These are phyloP conservation scores for Globisporangium heterothallicum DNA, from an alignment of 352 stramenopile genomes.

Conservation along the genomic window DNA sequence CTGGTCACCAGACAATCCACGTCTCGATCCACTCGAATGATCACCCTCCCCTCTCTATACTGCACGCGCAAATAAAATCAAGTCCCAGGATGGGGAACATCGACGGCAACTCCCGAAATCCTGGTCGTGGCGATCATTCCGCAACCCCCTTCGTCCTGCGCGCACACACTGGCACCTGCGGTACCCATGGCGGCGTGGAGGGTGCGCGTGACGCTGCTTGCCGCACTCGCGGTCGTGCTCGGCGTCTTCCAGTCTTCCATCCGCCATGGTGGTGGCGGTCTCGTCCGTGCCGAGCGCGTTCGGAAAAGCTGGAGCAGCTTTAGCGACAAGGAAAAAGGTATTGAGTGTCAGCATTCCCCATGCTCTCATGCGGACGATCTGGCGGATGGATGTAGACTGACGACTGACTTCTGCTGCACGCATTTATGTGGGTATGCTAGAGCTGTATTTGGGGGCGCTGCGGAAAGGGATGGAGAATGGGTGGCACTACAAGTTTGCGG, in stretches of 20 bases:
- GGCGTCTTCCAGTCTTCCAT: background rate
- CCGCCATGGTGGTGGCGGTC: background rate
- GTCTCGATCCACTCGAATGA: too few species aligned
- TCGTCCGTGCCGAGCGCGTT: background rate
- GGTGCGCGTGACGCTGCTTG: background rate
- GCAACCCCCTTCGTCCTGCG: too few species aligned
- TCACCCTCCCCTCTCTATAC: too few species aligned
- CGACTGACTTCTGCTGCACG: background rate
- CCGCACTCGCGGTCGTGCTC: background rate
- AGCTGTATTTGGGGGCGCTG: background rate
- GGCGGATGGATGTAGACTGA: background rate
- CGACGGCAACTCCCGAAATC: too few species aligned
- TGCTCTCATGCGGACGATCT: background rate
- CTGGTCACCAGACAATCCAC: too few species aligned
- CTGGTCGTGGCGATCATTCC: too few species aligned
- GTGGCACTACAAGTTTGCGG: background rate
- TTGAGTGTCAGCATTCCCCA: background rate
- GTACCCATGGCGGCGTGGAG: too few species aligned
- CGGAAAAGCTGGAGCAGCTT: background rate
- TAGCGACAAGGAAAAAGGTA: background rate
- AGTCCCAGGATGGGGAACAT: too few species aligned
- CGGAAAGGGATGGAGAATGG: conserved; percentile 1
- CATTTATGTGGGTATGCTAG: background rate
- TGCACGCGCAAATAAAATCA: too few species aligned
- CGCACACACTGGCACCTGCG: too few species aligned